A percentile compares a stretch with the other conserved stretches of the same genome.
Conservation (phyloP, 768 basidiomycete genomes). For the Pisolithus marmoratus region DNA sequence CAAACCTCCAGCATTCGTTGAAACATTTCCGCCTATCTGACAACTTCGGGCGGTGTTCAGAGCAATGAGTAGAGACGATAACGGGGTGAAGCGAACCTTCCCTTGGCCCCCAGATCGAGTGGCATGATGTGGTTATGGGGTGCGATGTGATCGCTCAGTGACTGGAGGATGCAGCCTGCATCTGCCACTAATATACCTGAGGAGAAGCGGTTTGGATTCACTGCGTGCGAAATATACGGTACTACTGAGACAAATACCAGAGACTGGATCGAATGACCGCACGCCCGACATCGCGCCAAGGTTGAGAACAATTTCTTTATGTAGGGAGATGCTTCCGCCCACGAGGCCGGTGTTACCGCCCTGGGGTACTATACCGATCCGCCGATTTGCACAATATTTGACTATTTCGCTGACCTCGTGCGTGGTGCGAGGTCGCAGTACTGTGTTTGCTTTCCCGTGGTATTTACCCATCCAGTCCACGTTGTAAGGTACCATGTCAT, state of each 20-base stretch:
- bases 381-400: constrained; percentile 75
- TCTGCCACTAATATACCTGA: constrained; percentile 87
- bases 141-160: constrained; percentile 78
- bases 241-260: constrained; percentile 42
- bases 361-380: constrained; percentile 91
- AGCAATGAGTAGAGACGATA: constrained; percentile 1
- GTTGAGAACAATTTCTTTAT: constrained; percentile 84
- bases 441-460: constrained; percentile 73
- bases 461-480: constrained; percentile 97
- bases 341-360: constrained; percentile 98
- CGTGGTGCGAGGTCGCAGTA: constrained; percentile 84
- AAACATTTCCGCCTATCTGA: constrained; percentile 95
- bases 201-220: constrained; percentile 5
- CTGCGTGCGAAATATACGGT: constrained; percentile 3
- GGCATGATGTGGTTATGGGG: constrained; percentile 95
- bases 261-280: constrained; percentile 78
- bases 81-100: constrained; percentile 50
- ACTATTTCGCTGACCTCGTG: constrained; percentile 85
- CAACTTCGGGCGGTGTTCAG: constrained; percentile 46
- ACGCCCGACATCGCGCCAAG: constrained; percentile 78
- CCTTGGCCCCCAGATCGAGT: constrained; percentile 91
- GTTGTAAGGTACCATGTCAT: constrained; percentile 78
- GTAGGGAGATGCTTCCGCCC: constrained; percentile 85
- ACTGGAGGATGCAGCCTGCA: constrained; percentile 90
- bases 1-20: constrained; percentile 97